These are phyloP conservation scores for Xylariaceae sp. DNA, from an alignment of 2,329 filamentous ascomycete genomes.

Conservation along the genomic window DNA sequence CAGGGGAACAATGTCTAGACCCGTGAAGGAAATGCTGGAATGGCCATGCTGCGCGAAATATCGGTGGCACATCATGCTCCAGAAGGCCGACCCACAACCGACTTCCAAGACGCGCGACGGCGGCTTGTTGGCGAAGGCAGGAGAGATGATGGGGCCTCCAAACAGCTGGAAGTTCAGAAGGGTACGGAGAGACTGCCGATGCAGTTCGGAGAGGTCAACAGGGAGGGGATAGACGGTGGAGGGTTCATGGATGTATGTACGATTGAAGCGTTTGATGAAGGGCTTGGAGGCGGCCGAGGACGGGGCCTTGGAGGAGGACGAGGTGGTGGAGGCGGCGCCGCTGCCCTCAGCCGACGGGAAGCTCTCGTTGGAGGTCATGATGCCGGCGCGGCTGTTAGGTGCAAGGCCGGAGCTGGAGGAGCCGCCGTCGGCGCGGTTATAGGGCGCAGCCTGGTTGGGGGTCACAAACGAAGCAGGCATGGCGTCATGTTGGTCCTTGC, in stretches of 20 bases:
- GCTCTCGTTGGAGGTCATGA: conserved; percentile 41
- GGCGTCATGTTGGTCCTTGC: conserved; percentile 14
- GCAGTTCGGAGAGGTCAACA: conserved; percentile 77
- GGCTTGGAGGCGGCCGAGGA: conserved; percentile 32
- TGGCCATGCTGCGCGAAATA: conserved; percentile 65
- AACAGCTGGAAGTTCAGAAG: conserved; percentile 75
- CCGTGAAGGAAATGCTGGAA: conserved; percentile 66
- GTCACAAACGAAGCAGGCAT: conserved; percentile 13
- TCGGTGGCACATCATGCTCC: conserved; percentile 82
- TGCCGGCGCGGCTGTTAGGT: conserved; percentile 33
- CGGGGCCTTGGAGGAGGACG: conserved; percentile 18
- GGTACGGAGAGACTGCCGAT: conserved; percentile 79
- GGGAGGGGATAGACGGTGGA: conserved; percentile 75
- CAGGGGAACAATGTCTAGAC: conserved; percentile 71
- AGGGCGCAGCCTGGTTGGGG: conserved; percentile 24
- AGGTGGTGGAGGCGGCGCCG: conserved; percentile 23
- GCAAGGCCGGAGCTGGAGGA: conserved; percentile 36
- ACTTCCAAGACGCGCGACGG: conserved; percentile 77
- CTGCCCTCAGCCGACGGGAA: conserved; percentile 33
- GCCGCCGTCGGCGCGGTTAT: conserved; percentile 36
- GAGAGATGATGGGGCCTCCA: conserved; percentile 70
- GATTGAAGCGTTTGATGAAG: conserved; percentile 67
- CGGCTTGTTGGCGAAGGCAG: conserved; percentile 55
- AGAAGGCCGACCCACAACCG: conserved; percentile 81
- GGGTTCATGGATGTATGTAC: conserved; percentile 72